Conservation (phyloP, 2,329 filamentous ascomycete genomes). For the Pseudopithomyces maydicus region DNA sequence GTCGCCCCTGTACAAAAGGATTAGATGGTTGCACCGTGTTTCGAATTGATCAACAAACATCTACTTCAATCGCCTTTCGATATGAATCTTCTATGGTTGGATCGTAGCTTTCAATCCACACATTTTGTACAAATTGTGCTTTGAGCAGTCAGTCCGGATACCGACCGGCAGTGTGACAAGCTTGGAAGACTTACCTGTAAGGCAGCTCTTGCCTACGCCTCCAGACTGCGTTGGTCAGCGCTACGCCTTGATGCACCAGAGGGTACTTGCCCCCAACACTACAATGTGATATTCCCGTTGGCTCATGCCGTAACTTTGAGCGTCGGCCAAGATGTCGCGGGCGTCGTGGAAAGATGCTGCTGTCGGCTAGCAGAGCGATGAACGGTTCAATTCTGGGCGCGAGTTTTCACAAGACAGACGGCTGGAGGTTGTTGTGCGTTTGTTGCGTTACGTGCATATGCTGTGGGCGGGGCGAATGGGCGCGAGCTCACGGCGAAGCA, state of each 20-base stretch:
- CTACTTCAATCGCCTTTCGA: conserved; percentile 70
- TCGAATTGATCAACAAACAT: conserved; percentile 65
- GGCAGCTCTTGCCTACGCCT: conserved; percentile 89
- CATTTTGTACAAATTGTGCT: conserved; percentile 75
- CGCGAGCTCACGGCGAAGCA: conserved; percentile 12
- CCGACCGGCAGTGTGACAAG: background rate
- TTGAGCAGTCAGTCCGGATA: conserved; percentile 18
- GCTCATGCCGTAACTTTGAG: conserved; percentile 34
- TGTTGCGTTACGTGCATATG: no score
- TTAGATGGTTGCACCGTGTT: background rate
- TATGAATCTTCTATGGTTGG: conserved; percentile 68
- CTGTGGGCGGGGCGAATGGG: no score
- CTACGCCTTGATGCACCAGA: conserved; percentile 18
- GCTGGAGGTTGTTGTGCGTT: no score
- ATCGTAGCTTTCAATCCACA: conserved; percentile 72
- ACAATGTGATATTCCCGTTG: conserved; percentile 52
- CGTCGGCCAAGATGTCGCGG: no score
- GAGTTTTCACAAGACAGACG: no score
- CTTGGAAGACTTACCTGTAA: conserved; percentile 78
- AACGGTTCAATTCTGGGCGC: no score
- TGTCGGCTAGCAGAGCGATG: no score
- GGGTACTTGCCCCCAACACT: conserved; percentile 47
- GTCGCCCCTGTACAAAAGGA: conserved; percentile 67
- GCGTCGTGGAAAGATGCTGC: no score
- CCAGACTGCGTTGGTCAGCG: conserved; percentile 57